A percentile compares a stretch with the other conserved stretches of the same genome.
Conservation (phyloP, 257 asterid genomes). For the Solanum sparsipilum region DNA sequence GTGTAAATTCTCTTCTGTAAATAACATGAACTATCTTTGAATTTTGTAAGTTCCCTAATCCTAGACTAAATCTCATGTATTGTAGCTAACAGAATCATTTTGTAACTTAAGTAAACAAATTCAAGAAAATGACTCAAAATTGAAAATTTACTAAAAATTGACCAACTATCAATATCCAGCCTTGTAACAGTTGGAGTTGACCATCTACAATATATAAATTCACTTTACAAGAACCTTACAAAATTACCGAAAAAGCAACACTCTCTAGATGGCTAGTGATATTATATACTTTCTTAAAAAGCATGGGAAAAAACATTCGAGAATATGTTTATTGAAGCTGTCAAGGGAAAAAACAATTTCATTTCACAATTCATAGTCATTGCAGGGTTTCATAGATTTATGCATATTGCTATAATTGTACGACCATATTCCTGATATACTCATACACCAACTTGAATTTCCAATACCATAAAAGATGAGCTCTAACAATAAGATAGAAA, state of each 20-base stretch:
- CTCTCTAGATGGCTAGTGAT: not conserved
- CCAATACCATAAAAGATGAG: not conserved
- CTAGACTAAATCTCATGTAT: not conserved
- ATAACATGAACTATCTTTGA: not conserved
- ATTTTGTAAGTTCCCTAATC: not conserved
- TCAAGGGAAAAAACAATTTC: not conserved
- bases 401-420: not conserved
- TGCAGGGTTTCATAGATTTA: not conserved
- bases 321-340: not conserved
- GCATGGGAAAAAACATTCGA: not conserved
- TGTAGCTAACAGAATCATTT: not conserved
- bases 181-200: not conserved
- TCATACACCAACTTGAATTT: not conserved
- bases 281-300: too few species aligned
- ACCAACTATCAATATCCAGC: not conserved
- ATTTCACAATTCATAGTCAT: not conserved
- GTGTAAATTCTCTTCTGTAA: not conserved
- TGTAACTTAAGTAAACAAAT: not conserved
- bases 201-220: not conserved
- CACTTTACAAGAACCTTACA: not conserved
- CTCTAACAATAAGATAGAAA: too few species aligned
- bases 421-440: too few species aligned
- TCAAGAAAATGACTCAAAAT: not conserved
- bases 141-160: not conserved
- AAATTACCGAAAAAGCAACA: not conserved